Conservation (phyloP, 2,329 filamentous ascomycete genomes). For the Pestalotiopsis sp. region DNA sequence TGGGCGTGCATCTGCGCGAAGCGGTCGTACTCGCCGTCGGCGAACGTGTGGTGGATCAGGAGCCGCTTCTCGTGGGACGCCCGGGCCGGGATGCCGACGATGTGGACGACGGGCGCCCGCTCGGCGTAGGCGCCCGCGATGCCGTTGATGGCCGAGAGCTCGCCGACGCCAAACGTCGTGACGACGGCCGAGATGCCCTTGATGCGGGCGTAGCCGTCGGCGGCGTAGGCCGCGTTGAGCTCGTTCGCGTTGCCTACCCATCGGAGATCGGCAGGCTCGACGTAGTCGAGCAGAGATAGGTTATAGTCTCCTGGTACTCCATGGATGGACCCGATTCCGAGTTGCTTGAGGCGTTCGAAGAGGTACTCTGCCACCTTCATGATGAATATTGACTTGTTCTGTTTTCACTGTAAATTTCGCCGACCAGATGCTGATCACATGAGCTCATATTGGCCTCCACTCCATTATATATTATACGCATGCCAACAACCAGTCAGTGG, state of each 20-base stretch:
- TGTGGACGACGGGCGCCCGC: constrained; percentile 57
- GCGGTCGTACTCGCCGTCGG: constrained; percentile 54
- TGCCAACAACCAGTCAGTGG: too few species aligned
- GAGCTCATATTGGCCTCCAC: rapidly evolving
- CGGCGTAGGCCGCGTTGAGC: constrained; percentile 59
- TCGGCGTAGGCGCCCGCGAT: constrained; percentile 62
- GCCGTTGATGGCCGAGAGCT: constrained; percentile 59
- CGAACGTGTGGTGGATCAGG: constrained; percentile 56
- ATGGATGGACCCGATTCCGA: constrained; percentile 45
- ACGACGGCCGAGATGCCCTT: constrained; percentile 53
- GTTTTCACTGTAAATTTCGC: background rate
- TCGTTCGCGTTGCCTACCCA: constrained; percentile 60
- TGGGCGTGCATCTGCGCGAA: constrained; percentile 52
- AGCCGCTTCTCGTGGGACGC: constrained; percentile 43
- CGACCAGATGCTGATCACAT: background rate
- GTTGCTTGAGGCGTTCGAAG: constrained; percentile 40
- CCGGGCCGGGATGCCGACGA: constrained; percentile 55
- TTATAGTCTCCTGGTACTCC: constrained; percentile 50
- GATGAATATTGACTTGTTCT: background rate
- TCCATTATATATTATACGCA: background rate
- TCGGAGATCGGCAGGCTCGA: constrained; percentile 36
- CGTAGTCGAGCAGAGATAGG: constrained; percentile 38
- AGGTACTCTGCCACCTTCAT: constrained; percentile 37
- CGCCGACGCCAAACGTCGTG: constrained; percentile 64
- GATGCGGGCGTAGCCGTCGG: constrained; percentile 59